phyloP scores from a whole-genome alignment of 78 protist genomes.

The Dictyostelium intermedium region DNA sequence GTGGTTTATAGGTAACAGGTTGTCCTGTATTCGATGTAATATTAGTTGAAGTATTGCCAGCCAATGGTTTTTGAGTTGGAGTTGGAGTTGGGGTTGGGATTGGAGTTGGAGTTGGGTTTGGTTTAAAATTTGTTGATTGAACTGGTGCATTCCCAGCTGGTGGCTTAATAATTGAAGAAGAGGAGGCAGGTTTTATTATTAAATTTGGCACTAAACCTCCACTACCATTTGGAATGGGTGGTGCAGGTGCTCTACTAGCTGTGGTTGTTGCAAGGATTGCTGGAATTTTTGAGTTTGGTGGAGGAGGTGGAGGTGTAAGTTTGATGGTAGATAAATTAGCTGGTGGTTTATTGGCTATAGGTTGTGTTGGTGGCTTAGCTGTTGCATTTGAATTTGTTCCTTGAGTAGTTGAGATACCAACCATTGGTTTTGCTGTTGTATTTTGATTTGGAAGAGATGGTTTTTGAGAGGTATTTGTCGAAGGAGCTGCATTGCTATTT shows the following conservation, averaged over 20 bases:
- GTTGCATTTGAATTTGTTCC: not conserved
- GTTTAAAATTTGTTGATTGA: not conserved
- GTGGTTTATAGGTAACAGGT: not conserved
- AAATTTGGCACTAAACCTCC: not conserved
- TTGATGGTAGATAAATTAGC: not conserved
- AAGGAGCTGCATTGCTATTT: not conserved
- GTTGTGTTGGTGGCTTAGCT: not conserved
- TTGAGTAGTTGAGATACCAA: not conserved
- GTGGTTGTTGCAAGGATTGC: constrained; percentile 13
- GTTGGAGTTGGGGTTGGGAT: constrained; percentile 6
- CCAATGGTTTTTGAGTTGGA: not conserved
- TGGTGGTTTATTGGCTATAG: not conserved
- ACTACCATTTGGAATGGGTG: not conserved
- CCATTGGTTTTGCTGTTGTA: not conserved
- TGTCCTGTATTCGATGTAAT: not conserved
- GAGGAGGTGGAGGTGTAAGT: not conserved
- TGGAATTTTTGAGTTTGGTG: not conserved
- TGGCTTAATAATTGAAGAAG: not conserved
- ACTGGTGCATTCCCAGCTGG: not conserved
- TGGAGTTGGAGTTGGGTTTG: not conserved
- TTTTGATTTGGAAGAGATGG: not conserved
- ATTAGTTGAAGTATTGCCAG: not conserved
- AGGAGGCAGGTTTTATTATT: not conserved
- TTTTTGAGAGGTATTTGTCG: not conserved
- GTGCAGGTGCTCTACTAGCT: constrained; percentile 5